Evolutionary conservation across 176 grass and related monocot species (phyloP), one percentile per base, ranked within the genome.

Genomic region (Phyllostachys edulis): DNA sequence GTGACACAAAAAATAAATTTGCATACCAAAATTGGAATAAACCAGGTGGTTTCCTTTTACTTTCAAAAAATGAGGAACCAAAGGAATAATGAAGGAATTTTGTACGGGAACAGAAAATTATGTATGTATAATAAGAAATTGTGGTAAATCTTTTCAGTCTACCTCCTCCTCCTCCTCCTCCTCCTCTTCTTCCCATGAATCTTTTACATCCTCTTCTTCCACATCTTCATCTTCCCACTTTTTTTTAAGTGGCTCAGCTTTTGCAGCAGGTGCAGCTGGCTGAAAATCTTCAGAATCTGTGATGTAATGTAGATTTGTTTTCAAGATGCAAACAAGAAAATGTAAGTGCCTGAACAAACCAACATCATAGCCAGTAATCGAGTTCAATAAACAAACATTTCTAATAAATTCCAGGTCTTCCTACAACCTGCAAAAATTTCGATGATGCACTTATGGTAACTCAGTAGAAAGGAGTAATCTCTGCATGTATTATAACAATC

Each of bases 151-250:
- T 63, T 78, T 69, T 12, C 74, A 84, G 37, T 60, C 64, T 85
- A 93, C 94, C 91, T 96, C 87, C 29, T 90, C 93, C 54, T n/a
- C n/a, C n/a, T n/a, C n/a, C n/a, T n/a, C n/a, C n/a, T 96, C 87
- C 29, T 91, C 92, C 7, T 96, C 94, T 41, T 96, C 94, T 91
- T 96, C 94, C 94, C 94, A 96, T 16, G 94, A 96, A 16, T 96
- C 94, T 76, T 96, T 96, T 68, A 93, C 84, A 76, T 96, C 89
- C 5, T 96, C 91, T 59, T 91, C 91, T 69, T 96, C 94, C 36
- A 71, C 94, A 87, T 93, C 94, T 91, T 96, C 94, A 80, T 96
- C 91, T 42, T n/a, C 94, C 91, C 94, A 96, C 72, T 86, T 84
- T 72, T 24, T 91, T 71, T 96, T 96, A 56, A 86, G 57, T 29